Percentiles rank a stretch among this genome's conserved stretches.
Evolutionary conservation across 2,329 filamentous ascomycete species (phyloP).

Genomic region (Drechmeria coniospora): DNA sequence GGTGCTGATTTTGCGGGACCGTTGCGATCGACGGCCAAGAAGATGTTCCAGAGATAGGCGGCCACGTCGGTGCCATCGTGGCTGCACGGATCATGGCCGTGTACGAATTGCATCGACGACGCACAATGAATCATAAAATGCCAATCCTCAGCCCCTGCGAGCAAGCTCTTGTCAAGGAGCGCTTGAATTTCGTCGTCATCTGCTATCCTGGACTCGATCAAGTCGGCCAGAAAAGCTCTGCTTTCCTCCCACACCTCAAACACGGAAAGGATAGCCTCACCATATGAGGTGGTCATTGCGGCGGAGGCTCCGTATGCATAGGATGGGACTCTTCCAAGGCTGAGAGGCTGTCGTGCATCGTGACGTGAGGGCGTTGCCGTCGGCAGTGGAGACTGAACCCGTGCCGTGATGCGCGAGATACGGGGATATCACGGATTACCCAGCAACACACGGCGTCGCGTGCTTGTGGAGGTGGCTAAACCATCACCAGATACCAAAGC

Average conservation of each 20-base stretch:
- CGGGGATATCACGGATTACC: no score
- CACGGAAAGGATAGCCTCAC: constrained; percentile 11
- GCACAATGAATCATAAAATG: constrained; percentile 18
- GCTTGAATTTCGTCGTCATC: constrained; percentile 11
- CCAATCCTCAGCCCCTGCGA: constrained; percentile 19
- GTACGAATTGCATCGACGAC: constrained; percentile 10
- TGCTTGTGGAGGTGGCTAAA: no score
- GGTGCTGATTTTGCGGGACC: constrained; percentile 5
- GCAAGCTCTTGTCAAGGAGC: constrained; percentile 16
- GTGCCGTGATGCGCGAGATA: no score
- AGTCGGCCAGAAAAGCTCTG: constrained; percentile 15
- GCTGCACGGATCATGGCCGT: constrained; percentile 4
- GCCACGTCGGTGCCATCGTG: constrained; percentile 19
- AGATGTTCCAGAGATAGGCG: constrained; percentile 14
- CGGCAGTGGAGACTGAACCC: no score
- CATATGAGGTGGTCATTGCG: constrained; percentile 2
- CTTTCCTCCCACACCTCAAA: constrained; percentile 18
- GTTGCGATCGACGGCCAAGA: constrained; percentile 4
- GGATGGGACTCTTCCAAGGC: no score
- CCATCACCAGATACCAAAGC: no score
- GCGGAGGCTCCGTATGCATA: no score
- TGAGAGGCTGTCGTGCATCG: no score
- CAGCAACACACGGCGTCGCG: no score
- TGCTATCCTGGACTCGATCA: constrained; percentile 13
- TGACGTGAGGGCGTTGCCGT: no score